phyloP scores from a whole-genome alignment of 169 alveolate genomes.

The Eimeria falciformis region DNA sequence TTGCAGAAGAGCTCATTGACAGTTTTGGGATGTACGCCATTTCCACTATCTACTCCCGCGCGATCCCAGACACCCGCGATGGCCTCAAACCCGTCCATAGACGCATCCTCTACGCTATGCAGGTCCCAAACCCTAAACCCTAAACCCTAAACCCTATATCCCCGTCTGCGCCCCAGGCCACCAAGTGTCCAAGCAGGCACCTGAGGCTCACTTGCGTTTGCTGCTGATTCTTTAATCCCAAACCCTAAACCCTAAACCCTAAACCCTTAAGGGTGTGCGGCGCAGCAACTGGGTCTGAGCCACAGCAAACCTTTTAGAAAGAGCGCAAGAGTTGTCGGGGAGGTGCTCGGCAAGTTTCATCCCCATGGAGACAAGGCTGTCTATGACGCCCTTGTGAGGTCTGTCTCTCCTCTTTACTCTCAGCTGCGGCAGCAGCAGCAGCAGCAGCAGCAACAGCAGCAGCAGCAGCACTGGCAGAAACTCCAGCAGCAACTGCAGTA shows the following conservation, averaged over 20 bases:
- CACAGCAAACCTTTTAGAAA: constrained; percentile 83
- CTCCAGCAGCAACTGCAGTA: background rate
- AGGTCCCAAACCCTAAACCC: constrained; percentile 79
- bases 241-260: no score
- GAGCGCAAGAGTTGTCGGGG: constrained; percentile 91
- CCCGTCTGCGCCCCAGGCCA: background rate
- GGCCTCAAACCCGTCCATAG: constrained; percentile 91
- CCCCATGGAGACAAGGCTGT: constrained; percentile 92
- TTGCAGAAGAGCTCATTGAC: constrained; percentile 78
- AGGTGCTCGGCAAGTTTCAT: constrained; percentile 90
- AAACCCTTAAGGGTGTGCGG: no score
- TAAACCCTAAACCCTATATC: no score
- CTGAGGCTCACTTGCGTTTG: background rate
- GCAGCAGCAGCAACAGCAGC: constrained; percentile 20
- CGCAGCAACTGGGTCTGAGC: constrained; percentile 81
- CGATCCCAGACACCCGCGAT: constrained; percentile 89
- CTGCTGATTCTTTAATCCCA: no score
- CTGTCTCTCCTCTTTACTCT: background rate
- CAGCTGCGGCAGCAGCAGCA: background rate
- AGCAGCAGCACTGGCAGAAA: background rate
- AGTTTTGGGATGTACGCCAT: constrained; percentile 87
- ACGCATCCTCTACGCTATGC: constrained; percentile 90
- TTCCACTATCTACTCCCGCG: constrained; percentile 87
- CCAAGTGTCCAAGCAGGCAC: background rate
- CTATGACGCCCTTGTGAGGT: constrained; percentile 87